These are phyloP conservation scores for Paraphaeosphaeria sporulosa DNA, from an alignment of 2,329 filamentous ascomycete species.

Conservation along the genomic window DNA sequence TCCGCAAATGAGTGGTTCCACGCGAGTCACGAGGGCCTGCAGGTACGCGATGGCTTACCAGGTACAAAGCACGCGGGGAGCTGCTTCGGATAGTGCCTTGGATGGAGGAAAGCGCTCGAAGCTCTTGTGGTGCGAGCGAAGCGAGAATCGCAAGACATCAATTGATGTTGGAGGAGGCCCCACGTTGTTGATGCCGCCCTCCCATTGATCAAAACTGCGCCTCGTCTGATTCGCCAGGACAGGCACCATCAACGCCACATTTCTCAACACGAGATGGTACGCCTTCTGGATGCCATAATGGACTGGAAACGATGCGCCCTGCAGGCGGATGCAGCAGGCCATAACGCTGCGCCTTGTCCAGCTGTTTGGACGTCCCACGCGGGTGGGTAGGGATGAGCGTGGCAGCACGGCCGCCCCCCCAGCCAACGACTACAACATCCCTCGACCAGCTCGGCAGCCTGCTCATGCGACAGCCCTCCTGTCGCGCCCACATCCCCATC, in stretches of 20 bases:
- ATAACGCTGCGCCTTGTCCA: constrained; percentile 13
- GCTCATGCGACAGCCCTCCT: constrained; percentile 26
- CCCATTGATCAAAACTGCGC: too few relatives aligned
- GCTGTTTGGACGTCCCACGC: constrained; percentile 5
- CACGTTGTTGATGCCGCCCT: too few relatives aligned
- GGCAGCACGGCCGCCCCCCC: constrained; percentile 19
- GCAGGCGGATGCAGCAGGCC: constrained; percentile 17
- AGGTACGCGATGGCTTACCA: constrained; percentile 6
- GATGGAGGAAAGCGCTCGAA: background rate
- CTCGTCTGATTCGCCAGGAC: constrained; percentile 18
- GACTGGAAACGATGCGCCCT: constrained; percentile 8
- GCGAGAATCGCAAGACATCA: background rate
- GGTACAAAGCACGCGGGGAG: background rate
- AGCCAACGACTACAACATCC: constrained; percentile 20
- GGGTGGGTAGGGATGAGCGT: constrained; percentile 6
- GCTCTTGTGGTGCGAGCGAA: background rate
- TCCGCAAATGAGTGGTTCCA: background rate
- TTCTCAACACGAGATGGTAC: constrained; percentile 22
- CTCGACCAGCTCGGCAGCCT: constrained; percentile 20
- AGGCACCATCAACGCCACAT: constrained; percentile 20
- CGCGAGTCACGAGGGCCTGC: constrained; percentile 9
- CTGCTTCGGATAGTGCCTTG: background rate
- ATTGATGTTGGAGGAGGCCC: constrained; percentile 19
- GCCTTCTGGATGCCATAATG: constrained; percentile 1
- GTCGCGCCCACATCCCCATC: constrained; percentile 18